Evolutionary conservation across 2,329 filamentous ascomycete species (phyloP).

Genomic region (Alternaria sp.): DNA sequence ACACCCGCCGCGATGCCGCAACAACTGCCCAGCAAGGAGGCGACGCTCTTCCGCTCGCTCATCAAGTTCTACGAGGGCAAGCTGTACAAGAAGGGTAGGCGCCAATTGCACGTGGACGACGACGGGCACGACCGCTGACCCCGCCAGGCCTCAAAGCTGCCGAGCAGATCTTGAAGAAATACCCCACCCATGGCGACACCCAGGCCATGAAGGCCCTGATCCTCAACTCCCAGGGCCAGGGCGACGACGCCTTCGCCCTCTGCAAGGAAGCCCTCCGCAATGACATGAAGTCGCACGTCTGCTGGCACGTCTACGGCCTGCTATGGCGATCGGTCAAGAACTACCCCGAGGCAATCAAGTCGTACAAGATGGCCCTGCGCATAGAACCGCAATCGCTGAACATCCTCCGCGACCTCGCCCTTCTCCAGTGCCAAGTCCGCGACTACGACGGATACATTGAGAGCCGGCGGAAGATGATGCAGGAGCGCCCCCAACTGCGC

Average conservation of each 20-base stretch:
- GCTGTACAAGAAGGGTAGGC: slow-evolving; percentile 85
- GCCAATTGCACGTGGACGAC: slow-evolving; percentile 12
- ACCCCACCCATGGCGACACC: slow-evolving; percentile 95
- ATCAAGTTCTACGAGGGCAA: slow-evolving; percentile 98
- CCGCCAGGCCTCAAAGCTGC: slow-evolving; percentile 82
- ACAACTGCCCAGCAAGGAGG: slow-evolving; percentile 83
- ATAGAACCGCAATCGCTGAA: slow-evolving; percentile 86
- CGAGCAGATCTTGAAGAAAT: slow-evolving; percentile 94
- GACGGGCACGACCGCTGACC: slow-evolving; percentile 27
- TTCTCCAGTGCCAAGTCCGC: slow-evolving; percentile 94
- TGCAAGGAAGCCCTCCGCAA: slow-evolving; percentile 91
- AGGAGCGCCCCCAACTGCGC: slow-evolving; percentile 78
- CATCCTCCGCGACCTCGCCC: slow-evolving; percentile 91
- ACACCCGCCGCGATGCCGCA: slow-evolving; percentile 66
- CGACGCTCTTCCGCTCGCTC: slow-evolving; percentile 89
- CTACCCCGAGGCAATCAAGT: slow-evolving; percentile 98
- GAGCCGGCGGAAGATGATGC: slow-evolving; percentile 86
- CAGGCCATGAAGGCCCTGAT: slow-evolving; percentile 99
- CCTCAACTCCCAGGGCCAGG: slow-evolving; percentile 88
- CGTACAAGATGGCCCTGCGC: slow-evolving; percentile 92
- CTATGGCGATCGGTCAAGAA: slow-evolving; percentile 95
- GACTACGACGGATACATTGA: slow-evolving; percentile 94
- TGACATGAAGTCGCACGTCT: slow-evolving; percentile 99
- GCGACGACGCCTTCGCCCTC: slow-evolving; percentile 90
- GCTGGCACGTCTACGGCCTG: slow-evolving; percentile 98